Evolutionary conservation across 768 basidiomycete genomes (phyloP).

Genomic region (Russula virescens): DNA sequence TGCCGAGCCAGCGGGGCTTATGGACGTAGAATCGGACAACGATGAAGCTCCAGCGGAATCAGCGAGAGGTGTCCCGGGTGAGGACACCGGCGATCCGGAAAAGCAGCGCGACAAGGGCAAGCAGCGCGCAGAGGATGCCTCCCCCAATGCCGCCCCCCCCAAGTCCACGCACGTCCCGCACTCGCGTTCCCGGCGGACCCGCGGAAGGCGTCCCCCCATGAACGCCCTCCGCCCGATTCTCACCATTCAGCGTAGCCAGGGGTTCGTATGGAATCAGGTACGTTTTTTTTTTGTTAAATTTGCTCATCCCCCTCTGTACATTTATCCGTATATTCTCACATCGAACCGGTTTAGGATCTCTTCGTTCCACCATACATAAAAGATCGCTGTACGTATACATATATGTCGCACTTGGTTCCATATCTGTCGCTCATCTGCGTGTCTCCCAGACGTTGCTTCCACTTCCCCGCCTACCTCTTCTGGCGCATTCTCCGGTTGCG

Average conservation of each 20-base stretch:
- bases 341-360: slow-evolving; percentile 49
- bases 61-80: not conserved
- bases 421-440: not conserved
- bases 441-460: slow-evolving; percentile 62
- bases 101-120: slow-evolving; percentile 44
- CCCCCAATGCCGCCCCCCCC: not conserved
- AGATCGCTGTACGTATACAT: slow-evolving; percentile 66
- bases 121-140: slow-evolving; percentile 62
- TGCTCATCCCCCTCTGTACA: not conserved
- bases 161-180: slow-evolving; percentile 28
- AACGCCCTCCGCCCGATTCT: slow-evolving; percentile 73
- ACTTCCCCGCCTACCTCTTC: slow-evolving; percentile 71
- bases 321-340: slow-evolving; percentile 1
- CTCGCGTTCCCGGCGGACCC: slow-evolving; percentile 31
- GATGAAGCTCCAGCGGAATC: not conserved
- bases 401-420: not conserved
- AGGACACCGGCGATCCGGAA: slow-evolving; percentile 2
- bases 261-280: slow-evolving; percentile 90
- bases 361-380: slow-evolving; percentile 88
- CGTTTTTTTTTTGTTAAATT: slow-evolving; percentile 26
- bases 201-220: slow-evolving; percentile 49
- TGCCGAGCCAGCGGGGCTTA: slow-evolving; percentile 29
- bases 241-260: slow-evolving; percentile 82
- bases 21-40: slow-evolving; percentile 24
- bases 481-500: slow-evolving; percentile 62